Evolutionary conservation across 192 early-diverging fungal genomes (phyloP).

Genomic region (Glomus cerebriforme): DNA sequence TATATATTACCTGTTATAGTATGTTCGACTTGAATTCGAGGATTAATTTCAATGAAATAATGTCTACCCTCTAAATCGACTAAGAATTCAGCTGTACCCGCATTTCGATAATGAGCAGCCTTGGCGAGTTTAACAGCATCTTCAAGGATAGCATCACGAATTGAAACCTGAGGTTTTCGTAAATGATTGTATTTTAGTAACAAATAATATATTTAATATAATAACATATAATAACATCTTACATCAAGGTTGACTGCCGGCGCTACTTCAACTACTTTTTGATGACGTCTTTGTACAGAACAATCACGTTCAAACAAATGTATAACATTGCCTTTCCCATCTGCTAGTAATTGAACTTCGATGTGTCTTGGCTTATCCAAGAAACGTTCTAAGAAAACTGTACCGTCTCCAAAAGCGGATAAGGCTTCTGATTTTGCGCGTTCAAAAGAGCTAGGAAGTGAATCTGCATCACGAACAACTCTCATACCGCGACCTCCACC

Average conservation of each 20-base stretch:
- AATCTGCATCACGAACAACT: constrained; percentile 75
- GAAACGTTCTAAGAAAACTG: constrained; percentile 94
- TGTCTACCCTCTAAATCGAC: constrained; percentile 83
- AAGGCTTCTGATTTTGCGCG: constrained; percentile 88
- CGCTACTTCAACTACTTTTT: constrained; percentile 95
- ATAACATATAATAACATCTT: too few relatives aligned
- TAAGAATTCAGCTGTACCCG: constrained; percentile 97
- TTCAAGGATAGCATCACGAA: constrained; percentile 77
- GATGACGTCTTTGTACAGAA: constrained; percentile 95
- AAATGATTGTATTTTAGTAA: neutral
- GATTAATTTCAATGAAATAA: constrained; percentile 99
- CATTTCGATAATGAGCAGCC: constrained; percentile 88
- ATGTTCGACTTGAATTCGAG: constrained; percentile 98
- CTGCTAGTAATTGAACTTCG: constrained; percentile 95
- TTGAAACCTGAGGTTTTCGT: constrained; percentile 33
- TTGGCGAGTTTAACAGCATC: constrained; percentile 94
- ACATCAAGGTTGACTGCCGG: constrained; percentile 75
- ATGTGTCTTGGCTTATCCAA: constrained; percentile 92
- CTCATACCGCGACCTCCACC: constrained; percentile 98
- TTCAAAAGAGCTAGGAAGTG: constrained; percentile 78
- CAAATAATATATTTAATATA: too few relatives aligned
- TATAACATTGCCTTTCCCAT: constrained; percentile 80
- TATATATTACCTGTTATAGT: constrained; percentile 72
- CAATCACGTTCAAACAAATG: constrained; percentile 96
- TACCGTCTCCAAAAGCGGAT: constrained; percentile 94